phyloP scores from a whole-genome alignment of 768 basidiomycete genomes.

The Termitomyces eurrhizus region DNA sequence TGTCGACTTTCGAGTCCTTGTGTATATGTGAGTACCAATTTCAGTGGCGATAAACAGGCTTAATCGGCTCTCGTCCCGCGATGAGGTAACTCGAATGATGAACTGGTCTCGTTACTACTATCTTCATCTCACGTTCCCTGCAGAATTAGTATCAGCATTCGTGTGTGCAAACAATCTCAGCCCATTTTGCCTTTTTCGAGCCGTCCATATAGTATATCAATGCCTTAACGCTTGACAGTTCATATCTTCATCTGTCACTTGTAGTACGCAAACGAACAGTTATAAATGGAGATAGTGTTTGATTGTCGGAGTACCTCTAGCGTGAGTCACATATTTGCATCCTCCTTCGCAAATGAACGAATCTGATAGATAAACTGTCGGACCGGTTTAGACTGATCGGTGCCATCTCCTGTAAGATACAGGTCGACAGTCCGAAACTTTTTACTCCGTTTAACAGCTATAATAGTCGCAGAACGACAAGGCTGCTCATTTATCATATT shows the following conservation, averaged over 20 bases:
- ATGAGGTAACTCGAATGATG: background rate
- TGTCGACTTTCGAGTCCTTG: background rate
- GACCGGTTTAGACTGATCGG: background rate
- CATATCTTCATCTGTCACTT: background rate
- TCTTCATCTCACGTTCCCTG: background rate
- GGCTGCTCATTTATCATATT: background rate
- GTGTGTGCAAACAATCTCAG: no score
- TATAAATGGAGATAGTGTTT: background rate
- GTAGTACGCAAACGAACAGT: background rate
- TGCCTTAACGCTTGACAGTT: background rate
- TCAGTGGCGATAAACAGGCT: background rate
- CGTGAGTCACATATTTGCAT: background rate
- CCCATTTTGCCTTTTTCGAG: background rate
- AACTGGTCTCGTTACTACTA: background rate
- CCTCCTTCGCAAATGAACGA: background rate
- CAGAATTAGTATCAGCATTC: background rate
- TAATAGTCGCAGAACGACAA: background rate
- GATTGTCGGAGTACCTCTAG: background rate
- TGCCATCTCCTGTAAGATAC: background rate
- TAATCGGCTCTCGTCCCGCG: background rate
- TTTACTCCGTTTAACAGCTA: background rate
- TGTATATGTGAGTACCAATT: background rate
- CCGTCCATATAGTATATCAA: background rate
- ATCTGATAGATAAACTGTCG: background rate
- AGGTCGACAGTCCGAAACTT: background rate